A percentile compares a stretch with the other conserved stretches of the same genome.
These are phyloP conservation scores for Talaromyces sp. DNA, from an alignment of 2,329 filamentous ascomycete species.

Conservation along the genomic window DNA sequence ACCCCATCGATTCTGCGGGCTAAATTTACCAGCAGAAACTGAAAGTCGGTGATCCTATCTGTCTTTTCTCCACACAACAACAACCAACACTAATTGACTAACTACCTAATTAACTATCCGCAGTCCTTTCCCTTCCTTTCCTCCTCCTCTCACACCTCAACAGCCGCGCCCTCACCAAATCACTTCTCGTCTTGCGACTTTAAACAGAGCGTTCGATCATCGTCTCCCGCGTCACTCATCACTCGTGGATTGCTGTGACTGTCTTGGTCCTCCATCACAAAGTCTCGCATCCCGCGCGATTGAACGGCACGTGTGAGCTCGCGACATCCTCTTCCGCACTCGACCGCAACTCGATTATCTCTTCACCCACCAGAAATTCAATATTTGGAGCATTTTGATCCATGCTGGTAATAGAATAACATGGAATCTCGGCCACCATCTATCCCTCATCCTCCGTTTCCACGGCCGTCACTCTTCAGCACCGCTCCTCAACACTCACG, in stretches of 20 bases:
- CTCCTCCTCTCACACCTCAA: background rate
- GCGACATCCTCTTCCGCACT: constrained; percentile 10
- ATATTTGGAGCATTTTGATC: background rate
- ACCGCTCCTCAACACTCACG: constrained; percentile 28
- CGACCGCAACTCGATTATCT: background rate
- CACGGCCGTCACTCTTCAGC: constrained; percentile 32
- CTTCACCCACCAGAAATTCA: background rate
- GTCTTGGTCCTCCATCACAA: background rate
- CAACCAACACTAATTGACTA: too few relatives aligned
- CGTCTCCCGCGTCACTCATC: background rate
- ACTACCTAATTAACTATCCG: too few relatives aligned
- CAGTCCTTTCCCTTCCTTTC: background rate
- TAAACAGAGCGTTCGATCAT: background rate
- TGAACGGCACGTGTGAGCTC: constrained; percentile 8
- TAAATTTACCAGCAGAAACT: constrained; percentile 7
- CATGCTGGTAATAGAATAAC: constrained; percentile 8
- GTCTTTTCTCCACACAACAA: constrained; percentile 12
- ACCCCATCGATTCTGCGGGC: constrained; percentile 9
- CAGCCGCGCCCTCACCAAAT: background rate
- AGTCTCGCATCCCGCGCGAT: constrained; percentile 3
- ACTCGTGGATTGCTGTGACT: background rate
- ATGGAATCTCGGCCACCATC: constrained; percentile 31
- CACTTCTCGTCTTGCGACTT: background rate
- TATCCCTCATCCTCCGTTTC: constrained; percentile 28
- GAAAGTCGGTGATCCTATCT: constrained; percentile 10